These are phyloP conservation scores for Uronychia binucleata DNA, from an alignment of 73 alveolate genomes.

Conservation along the genomic window DNA sequence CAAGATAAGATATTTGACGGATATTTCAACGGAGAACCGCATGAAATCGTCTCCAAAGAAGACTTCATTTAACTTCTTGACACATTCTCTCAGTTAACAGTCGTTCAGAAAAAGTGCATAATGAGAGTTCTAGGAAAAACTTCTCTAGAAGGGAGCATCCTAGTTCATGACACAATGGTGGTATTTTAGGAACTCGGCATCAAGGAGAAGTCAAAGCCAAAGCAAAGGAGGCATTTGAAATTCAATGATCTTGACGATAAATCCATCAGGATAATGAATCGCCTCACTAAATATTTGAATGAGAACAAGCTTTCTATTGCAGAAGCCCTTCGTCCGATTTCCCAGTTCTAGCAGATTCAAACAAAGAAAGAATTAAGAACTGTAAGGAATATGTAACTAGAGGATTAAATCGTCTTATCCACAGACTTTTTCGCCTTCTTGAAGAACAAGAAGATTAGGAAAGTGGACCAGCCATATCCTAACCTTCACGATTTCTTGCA, in stretches of 20 bases:
- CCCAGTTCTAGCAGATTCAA: not conserved
- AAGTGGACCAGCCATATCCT: not conserved
- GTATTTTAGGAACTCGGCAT: not conserved
- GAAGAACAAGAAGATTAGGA: not conserved
- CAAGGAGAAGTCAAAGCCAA: not conserved
- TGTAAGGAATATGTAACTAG: not conserved
- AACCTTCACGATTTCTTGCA: not conserved
- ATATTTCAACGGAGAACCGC: not conserved
- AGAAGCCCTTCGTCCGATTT: not conserved
- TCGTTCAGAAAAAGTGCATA: not conserved
- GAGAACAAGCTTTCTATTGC: not conserved
- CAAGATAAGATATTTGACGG: not conserved
- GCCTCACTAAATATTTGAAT: not conserved
- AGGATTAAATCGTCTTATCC: not conserved
- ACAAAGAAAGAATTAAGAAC: not conserved
- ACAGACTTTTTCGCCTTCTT: not conserved
- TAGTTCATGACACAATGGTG: not conserved
- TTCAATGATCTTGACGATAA: conserved; percentile 3
- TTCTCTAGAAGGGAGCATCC: not conserved
- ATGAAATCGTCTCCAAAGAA: not conserved
- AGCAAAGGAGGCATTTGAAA: not conserved
- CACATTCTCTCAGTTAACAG: not conserved
- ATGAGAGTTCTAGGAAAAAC: not conserved
- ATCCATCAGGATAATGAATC: not conserved
- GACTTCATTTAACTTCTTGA: not conserved